Percentiles rank a stretch among this genome's conserved stretches.
Conservation (phyloP, 2,329 filamentous ascomycete genomes). For the Cladorrhinum sp. region DNA sequence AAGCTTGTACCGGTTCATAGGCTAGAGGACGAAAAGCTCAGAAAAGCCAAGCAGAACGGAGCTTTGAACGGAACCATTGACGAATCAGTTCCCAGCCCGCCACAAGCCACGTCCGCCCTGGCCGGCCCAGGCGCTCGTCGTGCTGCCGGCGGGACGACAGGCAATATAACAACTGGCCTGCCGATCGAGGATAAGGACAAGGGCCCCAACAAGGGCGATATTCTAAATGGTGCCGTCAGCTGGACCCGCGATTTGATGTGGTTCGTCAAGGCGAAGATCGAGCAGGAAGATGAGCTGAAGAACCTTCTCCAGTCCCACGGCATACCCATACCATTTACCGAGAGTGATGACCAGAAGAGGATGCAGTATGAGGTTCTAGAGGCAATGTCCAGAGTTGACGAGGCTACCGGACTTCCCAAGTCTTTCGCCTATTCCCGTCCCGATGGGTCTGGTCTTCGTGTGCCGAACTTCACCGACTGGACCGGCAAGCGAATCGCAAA, state of each 20-base stretch:
- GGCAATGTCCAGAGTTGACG: slow-evolving; percentile 76
- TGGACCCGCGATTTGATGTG: slow-evolving; percentile 99
- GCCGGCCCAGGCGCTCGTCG: slow-evolving; percentile 81
- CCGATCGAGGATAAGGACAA: slow-evolving; percentile 98
- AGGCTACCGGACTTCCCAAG: slow-evolving; percentile 42
- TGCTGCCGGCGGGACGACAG: slow-evolving; percentile 65
- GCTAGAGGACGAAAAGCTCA: slow-evolving; percentile 93
- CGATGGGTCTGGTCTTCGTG: slow-evolving; percentile 79
- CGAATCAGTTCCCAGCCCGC: slow-evolving; percentile 60
- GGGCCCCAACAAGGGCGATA: slow-evolving; percentile 97
- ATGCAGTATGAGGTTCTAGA: slow-evolving; percentile 94
- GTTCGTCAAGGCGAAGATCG: slow-evolving; percentile 85
- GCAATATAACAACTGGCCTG: slow-evolving; percentile 87
- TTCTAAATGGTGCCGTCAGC: slow-evolving; percentile 92
- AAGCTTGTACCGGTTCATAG: slow-evolving; percentile 88
- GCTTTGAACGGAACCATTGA: slow-evolving; percentile 73
- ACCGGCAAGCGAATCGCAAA: slow-evolving; percentile 69
- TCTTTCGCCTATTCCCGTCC: slow-evolving; percentile 79
- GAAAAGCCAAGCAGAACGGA: slow-evolving; percentile 94
- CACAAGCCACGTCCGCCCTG: slow-evolving; percentile 78
- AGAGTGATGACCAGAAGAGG: slow-evolving; percentile 87
- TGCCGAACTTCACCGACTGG: slow-evolving; percentile 90
- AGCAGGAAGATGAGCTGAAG: slow-evolving; percentile 83
- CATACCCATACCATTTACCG: slow-evolving; percentile 72
- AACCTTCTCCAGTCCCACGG: slow-evolving; percentile 71